Conservation (phyloP, 176 grass and related monocot genomes). For the Eremochloa ophiuroides region DNA sequence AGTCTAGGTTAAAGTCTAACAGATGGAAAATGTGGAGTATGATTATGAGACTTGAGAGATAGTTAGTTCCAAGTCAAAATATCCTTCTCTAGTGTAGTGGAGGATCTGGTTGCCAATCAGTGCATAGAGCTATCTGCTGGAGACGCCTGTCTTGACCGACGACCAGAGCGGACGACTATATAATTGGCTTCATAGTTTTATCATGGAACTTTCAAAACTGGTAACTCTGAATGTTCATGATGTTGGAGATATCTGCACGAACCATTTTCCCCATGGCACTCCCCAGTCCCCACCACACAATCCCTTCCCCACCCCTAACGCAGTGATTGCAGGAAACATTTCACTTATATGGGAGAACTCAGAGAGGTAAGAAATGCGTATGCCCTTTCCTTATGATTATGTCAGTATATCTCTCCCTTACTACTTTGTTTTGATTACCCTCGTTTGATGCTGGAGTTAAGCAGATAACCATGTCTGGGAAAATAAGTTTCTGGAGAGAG, state of each 20-base stretch:
- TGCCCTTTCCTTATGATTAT: not conserved
- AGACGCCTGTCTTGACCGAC: not conserved
- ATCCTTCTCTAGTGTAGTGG: not conserved
- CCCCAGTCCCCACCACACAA: not conserved
- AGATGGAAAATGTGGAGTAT: too few relatives aligned
- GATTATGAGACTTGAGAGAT: not conserved
- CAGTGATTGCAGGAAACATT: not conserved
- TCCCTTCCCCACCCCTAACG: not conserved
- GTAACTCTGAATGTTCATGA: not conserved
- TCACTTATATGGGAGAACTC: not conserved
- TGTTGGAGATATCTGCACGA: not conserved
- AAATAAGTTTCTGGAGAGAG: not conserved
- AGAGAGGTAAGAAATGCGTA: constrained; percentile 17
- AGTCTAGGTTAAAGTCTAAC: too few relatives aligned
- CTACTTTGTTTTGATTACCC: not conserved
- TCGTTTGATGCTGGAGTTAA: not conserved
- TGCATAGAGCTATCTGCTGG: too few relatives aligned
- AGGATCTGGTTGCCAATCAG: not conserved
- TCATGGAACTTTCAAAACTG: constrained; percentile 12
- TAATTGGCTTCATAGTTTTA: not conserved
- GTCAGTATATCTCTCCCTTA: not conserved
- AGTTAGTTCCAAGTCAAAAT: not conserved
- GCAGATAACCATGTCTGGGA: constrained; percentile 8
- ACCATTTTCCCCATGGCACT: not conserved
- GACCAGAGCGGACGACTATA: not conserved